These are phyloP conservation scores for carrot (Daucus carota) DNA, from an alignment of 129 eudicot species.

Conservation along the genomic window DNA sequence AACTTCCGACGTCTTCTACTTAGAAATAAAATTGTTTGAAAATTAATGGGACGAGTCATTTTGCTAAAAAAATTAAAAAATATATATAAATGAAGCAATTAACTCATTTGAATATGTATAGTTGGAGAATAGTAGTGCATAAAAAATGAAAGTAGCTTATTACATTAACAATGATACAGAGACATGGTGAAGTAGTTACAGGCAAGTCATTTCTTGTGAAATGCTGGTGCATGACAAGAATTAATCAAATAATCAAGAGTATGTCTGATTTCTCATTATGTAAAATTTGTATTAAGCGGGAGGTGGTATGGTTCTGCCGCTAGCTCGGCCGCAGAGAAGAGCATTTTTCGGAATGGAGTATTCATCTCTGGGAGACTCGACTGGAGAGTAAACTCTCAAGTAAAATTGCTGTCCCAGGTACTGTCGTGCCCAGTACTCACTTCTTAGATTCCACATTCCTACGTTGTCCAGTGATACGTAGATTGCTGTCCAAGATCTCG, in stretches of 20 bases:
- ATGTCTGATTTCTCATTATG: background rate
- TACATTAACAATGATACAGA: background rate
- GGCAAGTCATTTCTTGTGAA: background rate
- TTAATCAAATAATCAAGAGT: background rate
- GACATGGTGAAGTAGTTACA: background rate
- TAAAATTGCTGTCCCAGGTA: constrained; percentile 85
- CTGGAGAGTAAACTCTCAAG: constrained; percentile 62
- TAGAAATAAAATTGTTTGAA: too few relatives aligned
- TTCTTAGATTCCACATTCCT: constrained; percentile 92
- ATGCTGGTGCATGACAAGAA: background rate
- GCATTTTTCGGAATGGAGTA: constrained; percentile 66
- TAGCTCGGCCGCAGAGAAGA: constrained; percentile 75
- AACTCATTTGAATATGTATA: too few relatives aligned
- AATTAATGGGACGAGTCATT: too few relatives aligned
- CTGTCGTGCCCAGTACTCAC: constrained; percentile 69
- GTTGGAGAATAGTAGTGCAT: too few relatives aligned
- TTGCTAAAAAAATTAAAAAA: too few relatives aligned
- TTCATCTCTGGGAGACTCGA: constrained; percentile 56
- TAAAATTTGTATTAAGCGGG: background rate
- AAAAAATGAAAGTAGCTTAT: background rate
- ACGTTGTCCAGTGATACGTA: constrained; percentile 66
- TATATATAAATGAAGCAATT: too few relatives aligned
- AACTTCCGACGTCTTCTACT: too few relatives aligned
- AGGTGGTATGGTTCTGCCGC: constrained; percentile 1
- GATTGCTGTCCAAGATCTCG: constrained; percentile 72